Evolutionary conservation across 2,329 filamentous ascomycete species (phyloP).

Genomic region (Fusarium nodosum): DNA sequence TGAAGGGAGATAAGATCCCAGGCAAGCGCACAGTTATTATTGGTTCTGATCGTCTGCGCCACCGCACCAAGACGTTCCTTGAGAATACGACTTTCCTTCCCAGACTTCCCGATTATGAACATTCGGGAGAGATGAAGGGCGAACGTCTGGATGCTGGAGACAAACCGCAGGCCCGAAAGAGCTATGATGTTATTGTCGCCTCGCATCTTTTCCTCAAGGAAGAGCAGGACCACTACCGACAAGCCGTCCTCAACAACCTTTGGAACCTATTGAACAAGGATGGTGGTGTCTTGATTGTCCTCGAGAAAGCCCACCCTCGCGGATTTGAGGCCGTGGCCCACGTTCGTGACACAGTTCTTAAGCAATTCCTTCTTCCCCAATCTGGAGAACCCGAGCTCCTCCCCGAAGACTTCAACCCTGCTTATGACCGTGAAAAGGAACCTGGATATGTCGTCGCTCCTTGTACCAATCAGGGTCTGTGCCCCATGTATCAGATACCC

Average conservation of each 20-base stretch:
- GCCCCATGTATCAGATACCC: conserved; percentile 86
- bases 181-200: conserved; percentile 90
- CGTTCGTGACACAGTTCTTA: conserved; percentile 82
- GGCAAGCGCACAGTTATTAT: conserved; percentile 86
- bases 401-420: conserved; percentile 58
- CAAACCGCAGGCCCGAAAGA: conserved; percentile 74
- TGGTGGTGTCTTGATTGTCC: conserved; percentile 85
- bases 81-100: conserved; percentile 94
- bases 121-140: conserved; percentile 71
- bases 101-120: conserved; percentile 87
- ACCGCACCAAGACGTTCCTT: conserved; percentile 81
- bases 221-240: conserved; percentile 81
- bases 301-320: conserved; percentile 91
- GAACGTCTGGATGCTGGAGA: conserved; percentile 70
- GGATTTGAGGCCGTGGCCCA: conserved; percentile 94
- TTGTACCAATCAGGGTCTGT: conserved; percentile 90
- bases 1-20: conserved; percentile 61
- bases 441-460: conserved; percentile 76
- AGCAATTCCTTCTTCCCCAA: conserved; percentile 75
- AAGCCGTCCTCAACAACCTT: conserved; percentile 84
- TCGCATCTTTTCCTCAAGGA: conserved; percentile 85
- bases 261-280: conserved; percentile 88
- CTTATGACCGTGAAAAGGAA: conserved; percentile 63
- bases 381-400: conserved; percentile 54
- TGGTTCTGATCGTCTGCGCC: conserved; percentile 79